Evolutionary conservation across 2,329 filamentous ascomycete species (phyloP), one percentile per base, ranked within the genome.

Genomic region (Akanthomyces uredinophilus): DNA sequence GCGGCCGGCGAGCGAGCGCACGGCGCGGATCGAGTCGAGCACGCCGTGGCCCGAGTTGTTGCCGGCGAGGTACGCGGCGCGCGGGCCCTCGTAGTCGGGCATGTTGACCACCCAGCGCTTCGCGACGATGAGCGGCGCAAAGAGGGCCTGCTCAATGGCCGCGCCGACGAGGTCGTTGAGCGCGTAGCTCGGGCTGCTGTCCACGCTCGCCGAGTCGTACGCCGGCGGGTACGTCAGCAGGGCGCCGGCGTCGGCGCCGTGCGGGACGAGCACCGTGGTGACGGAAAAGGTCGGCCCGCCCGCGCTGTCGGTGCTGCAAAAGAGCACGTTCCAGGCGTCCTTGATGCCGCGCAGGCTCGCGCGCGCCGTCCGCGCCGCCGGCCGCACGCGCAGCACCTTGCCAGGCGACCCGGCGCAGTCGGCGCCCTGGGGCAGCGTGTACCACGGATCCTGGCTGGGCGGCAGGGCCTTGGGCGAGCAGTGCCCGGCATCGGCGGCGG

Each of bases 21-120:
- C 73, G 1, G 79, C 79, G 5, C 81, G 78, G 0, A 81, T 67
- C 1, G 75, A 76, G 65, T 83, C 77, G 20, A 81, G 68, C 2
- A 75, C 77, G 0, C 76, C 75, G 49, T 81, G 74, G 0, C 79
- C 81, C 1, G 75, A 75, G 4, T 76, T 69, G 1, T 75, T 71
- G 18, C 78, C 78, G 0, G 76, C 77, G 0, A 74, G 72, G 65
- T 80, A 82, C 0, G 77, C 74, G 0, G 79, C 78, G 22, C 74
- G 66, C 3, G 77, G 77, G 0, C 78, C 78, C 54, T 81, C 77
- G 49, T 77, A 78, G 64, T 83, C 80, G 0, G 80, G 78, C 1
- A 81, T 69, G 7, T 71, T 77, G 35, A 83, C 72, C n/a, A 72
- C 72, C 76, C 76, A 80, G 7, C 77, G 77, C 66, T 70, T 64